A percentile compares a stretch with the other conserved stretches of the same genome.
Conservation (phyloP, 495 filamentous ascomycete genomes). For the Penicillium bovifimosum region DNA sequence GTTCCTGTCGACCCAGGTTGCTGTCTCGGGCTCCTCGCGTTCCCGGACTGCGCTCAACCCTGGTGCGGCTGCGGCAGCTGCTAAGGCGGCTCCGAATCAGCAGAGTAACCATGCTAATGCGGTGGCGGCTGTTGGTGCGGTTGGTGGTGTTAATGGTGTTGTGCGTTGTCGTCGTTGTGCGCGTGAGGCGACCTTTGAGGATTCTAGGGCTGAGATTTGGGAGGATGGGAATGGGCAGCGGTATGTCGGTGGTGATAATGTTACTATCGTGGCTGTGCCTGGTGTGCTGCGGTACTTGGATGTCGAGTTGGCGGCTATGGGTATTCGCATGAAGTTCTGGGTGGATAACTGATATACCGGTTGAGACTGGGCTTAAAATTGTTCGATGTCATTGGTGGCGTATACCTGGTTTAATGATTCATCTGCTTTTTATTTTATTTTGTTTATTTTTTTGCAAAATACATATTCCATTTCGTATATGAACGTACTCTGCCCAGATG, state of each 20-base stretch:
- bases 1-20: slow-evolving; percentile 79
- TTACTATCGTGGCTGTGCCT: slow-evolving; percentile 85
- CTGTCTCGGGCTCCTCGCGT: slow-evolving; percentile 42
- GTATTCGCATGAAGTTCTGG: slow-evolving; percentile 82
- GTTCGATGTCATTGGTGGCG: slow-evolving; percentile 29
- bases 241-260: slow-evolving; percentile 83
- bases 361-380: slow-evolving; percentile 14
- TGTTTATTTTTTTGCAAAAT: slow-evolving; percentile 15
- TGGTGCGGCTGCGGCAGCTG: slow-evolving; percentile 29
- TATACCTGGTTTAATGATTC: slow-evolving; percentile 15
- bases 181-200: slow-evolving; percentile 54
- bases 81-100: slow-evolving; percentile 31
- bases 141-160: slow-evolving; percentile 52
- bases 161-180: slow-evolving; percentile 86
- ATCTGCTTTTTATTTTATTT: slow-evolving; percentile 14
- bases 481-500: slow-evolving; percentile 5
- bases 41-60: slow-evolving; percentile 22
- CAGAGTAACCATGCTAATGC: slow-evolving; percentile 11
- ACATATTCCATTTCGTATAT: slow-evolving; percentile 9
- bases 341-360: slow-evolving; percentile 45
- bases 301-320: slow-evolving; percentile 92
- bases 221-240: slow-evolving; percentile 79
- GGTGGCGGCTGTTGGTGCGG: slow-evolving; percentile 15
- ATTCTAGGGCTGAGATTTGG: slow-evolving; percentile 70
- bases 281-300: slow-evolving; percentile 90